Base-by-base conservation (phyloP, 805 yeast genomes). In the Millerozyma miso region DNA sequence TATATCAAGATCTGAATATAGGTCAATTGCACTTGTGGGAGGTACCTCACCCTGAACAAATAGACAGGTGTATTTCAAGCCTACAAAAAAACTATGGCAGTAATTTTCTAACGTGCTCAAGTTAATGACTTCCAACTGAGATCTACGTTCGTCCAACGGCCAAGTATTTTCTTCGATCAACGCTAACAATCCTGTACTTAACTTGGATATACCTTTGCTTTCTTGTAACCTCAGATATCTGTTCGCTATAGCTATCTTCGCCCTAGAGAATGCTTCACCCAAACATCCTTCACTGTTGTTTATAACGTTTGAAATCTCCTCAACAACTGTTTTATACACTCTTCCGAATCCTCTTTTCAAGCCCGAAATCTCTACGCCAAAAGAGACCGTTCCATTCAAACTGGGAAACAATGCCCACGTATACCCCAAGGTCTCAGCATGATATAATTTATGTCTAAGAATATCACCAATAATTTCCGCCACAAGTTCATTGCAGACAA, bases 361-460 rank as follows among this genome's bases (percentile, higher is more conserved):
- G 0, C 93, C 91, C 19, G 74, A 62, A 1, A 80, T 55, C 3
- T 73, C 74, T n/a, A 84, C 51, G 0, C 73, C 59, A 4, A 85
- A 54, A 4, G 82, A 74, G 0, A 73, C 69, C 40, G 73, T 78
- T 3, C 85, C 82, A 48, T 75, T 76, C 12, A 66, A 46, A 3
- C 83, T 77, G 0, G 88, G 76, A 31, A 59, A 64, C 0, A 84
- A 46, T 15, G 77, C 80, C 77, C 84, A 84, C 0, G 74, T 55
- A 51, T 72, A 81, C 1, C 81, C 80, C 7, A 81, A 44, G n/a
- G 69, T 54, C 43, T 80, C 77, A 1, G 81, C 71, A 1, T 77
- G 74, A 53, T 83, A 85, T 1, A 85, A 50, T 4, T 48, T 45
- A 3, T 63, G 56, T 18, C 71, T 58, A 0, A 83, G 51, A 12